Base-by-base conservation (phyloP, 2,329 filamentous ascomycete species). In the Talaromyces atroroseus region DNA sequence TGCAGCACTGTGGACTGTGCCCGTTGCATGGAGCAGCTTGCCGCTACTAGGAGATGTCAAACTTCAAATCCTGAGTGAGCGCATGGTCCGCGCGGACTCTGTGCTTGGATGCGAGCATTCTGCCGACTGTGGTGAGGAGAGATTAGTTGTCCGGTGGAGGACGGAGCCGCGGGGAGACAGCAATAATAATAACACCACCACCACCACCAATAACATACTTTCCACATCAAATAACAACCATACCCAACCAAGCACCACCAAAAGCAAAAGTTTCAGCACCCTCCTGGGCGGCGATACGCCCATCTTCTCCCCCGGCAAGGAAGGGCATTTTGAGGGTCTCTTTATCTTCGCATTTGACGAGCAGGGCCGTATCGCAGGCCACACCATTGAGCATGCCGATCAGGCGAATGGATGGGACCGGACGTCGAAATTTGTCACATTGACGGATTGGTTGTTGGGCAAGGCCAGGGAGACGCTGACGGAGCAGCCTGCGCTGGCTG, bases 261-360 rank as follows among this genome's bases (percentile, higher is more conserved):
- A 66, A 38, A 75, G 76, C 59, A 66, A 71, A 58, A 68, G 74
- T 11, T 65, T 77, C 3, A 75, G 71, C 52, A 67, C 71, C 38
- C 66, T 83, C 42, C 75, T 86, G 4, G 77, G 79, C 12, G 80
- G 82, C 51, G 77, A 81, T 18, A 72, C 79, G 62, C 73, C 73
- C 2, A 76, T 78, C 23, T 75, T 77, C 64, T 72, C 73, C 29
- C 62, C 76, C 5, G 81, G 83, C 56, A 81, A 83, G 50, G 82
- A 82, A 59, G 87, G 89, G 66, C 88, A 92, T 66, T 97, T 97
- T 64, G 89, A 86, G 1, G 94, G 94, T 0, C 74, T 97, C 11
- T 99, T 97, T 73, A 87, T 96, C 58, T 99, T 99, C 70, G 90
- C 95, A 62, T 99, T 99, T 69, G 94, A 97, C 67, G 80, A 84